phyloP scores from a whole-genome alignment of 371 early-diverging fungal species.

The Actinomortierella ambigua region DNA sequence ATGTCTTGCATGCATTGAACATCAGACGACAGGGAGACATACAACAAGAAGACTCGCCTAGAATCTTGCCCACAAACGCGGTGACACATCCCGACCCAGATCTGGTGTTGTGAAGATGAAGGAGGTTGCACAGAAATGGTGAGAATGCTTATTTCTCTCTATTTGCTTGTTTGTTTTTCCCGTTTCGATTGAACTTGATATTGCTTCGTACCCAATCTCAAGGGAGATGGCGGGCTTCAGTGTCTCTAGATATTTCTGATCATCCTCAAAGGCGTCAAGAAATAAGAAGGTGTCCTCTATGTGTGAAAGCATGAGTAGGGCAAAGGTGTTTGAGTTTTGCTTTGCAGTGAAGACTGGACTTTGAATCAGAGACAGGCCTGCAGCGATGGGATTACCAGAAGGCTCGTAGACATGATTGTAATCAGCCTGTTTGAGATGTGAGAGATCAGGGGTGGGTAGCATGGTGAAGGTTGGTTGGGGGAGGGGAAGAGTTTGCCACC shows the following conservation, averaged over 20 bases:
- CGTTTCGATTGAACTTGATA: too few species aligned
- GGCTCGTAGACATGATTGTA: slow-evolving; percentile 86
- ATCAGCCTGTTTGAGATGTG: slow-evolving; percentile 69
- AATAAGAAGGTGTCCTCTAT: slow-evolving; percentile 93
- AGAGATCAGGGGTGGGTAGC: slow-evolving; percentile 79
- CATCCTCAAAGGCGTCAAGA: slow-evolving; percentile 90
- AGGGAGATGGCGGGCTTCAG: slow-evolving; percentile 71
- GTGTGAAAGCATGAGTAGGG: background rate
- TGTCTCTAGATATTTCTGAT: slow-evolving; percentile 56
- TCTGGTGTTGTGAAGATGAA: slow-evolving; percentile 43
- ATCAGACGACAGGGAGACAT: slow-evolving; percentile 1
- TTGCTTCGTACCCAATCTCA: slow-evolving; percentile 77
- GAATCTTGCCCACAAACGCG: slow-evolving; percentile 71
- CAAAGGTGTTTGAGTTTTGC: background rate
- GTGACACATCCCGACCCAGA: slow-evolving; percentile 91
- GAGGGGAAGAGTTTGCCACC: background rate
- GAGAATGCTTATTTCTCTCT: too few species aligned
- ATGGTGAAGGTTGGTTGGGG: slow-evolving; percentile 40
- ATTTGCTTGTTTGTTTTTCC: too few species aligned
- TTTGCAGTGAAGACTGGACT: background rate
- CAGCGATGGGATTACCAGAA: slow-evolving; percentile 58
- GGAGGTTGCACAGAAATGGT: too few species aligned
- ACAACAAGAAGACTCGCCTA: slow-evolving; percentile 53
- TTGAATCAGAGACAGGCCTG: background rate
- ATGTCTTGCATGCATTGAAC: too few species aligned